phyloP scores from a whole-genome alignment of 495 filamentous ascomycete genomes.

The Talaromyces liani region DNA sequence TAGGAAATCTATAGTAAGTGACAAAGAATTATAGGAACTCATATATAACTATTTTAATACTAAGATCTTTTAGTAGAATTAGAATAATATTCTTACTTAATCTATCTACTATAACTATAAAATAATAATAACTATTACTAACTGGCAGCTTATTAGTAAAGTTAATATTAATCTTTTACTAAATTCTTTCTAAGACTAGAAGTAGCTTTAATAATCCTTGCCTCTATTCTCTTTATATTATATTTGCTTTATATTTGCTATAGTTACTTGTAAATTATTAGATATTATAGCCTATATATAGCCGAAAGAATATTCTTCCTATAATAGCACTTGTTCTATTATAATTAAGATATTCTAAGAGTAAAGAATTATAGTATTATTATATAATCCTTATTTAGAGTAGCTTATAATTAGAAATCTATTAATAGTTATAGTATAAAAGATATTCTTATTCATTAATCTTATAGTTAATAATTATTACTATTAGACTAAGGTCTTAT shows the following conservation, averaged over 20 bases:
- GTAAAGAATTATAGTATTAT: not conserved
- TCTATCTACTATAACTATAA: slow-evolving; percentile 12
- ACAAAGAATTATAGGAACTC: slow-evolving; percentile 9
- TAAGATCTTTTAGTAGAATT: slow-evolving; percentile 11
- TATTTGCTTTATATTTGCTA: slow-evolving; percentile 1
- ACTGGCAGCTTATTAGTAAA: slow-evolving; percentile 9
- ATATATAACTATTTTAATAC: slow-evolving; percentile 1
- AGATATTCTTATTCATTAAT: slow-evolving; percentile 2
- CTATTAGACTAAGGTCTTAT: slow-evolving; percentile 1
- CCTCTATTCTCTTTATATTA: slow-evolving; percentile 6
- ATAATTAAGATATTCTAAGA: slow-evolving; percentile 3
- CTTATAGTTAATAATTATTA: slow-evolving; percentile 3
- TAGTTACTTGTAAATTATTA: not conserved
- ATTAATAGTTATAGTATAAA: not conserved
- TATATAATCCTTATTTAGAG: slow-evolving; percentile 3
- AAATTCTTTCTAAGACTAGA: slow-evolving; percentile 11
- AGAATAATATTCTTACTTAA: slow-evolving; percentile 10
- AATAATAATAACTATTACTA: slow-evolving; percentile 2
- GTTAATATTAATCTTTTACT: slow-evolving; percentile 16
- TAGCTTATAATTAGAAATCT: slow-evolving; percentile 5
- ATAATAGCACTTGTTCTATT: slow-evolving; percentile 5
- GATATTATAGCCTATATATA: not conserved
- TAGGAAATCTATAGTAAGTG: slow-evolving; percentile 9
- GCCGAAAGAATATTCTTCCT: slow-evolving; percentile 7
- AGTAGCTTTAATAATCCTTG: slow-evolving; percentile 16